These are phyloP conservation scores for Eudorina sp. DNA, from an alignment of 139 green algal genomes.

Conservation along the genomic window DNA sequence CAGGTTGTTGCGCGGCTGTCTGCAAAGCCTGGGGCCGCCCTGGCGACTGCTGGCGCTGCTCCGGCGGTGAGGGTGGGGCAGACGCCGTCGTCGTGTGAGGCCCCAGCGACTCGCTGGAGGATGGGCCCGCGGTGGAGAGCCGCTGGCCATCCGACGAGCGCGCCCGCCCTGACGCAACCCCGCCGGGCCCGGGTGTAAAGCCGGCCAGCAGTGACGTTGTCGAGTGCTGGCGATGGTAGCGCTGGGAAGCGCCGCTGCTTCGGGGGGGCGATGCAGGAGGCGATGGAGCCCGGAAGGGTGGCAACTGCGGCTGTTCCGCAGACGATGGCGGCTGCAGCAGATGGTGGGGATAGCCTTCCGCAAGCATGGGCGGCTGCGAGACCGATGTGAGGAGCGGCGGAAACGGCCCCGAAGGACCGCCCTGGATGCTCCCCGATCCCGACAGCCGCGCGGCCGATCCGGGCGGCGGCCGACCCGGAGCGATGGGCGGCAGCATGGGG, in stretches of 20 bases:
- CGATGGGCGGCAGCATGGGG: neutral
- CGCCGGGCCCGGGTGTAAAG: neutral
- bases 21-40: neutral
- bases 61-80: neutral
- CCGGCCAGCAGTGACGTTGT: neutral
- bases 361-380: too few species aligned
- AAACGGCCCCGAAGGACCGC: neutral
- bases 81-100: neutral
- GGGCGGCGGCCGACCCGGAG: neutral
- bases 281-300: conserved; percentile 26
- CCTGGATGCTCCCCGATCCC: neutral
- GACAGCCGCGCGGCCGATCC: conserved; percentile 1
- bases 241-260: neutral
- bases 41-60: neutral
- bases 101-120: neutral
- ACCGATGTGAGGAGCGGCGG: too few species aligned
- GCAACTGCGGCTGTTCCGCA: neutral
- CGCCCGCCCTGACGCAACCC: neutral
- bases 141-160: neutral
- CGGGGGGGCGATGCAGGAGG: conserved; percentile 19
- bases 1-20: neutral
- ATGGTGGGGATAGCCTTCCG: too few species aligned
- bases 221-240: conserved; percentile 31
- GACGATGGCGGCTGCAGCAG: neutral
- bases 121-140: neutral